Evolutionary conservation across 2,329 filamentous ascomycete species (phyloP), one percentile per base, ranked within the genome.

Genomic region (Colletotrichum neosansevieriae): DNA sequence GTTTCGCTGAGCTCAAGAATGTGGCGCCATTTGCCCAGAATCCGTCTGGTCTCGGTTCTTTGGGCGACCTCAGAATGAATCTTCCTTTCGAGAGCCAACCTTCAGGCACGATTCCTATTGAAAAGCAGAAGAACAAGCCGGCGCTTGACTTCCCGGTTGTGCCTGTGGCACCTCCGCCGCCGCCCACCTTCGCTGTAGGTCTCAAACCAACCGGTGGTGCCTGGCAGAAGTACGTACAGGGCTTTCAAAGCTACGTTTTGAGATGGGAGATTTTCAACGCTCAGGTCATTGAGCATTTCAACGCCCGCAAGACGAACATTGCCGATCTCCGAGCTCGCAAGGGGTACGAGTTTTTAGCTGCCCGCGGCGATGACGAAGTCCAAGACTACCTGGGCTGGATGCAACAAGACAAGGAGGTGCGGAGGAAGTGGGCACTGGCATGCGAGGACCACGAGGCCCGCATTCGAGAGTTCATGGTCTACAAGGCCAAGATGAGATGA

Each of bases 391-490:
- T 88, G 66, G 80, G 79, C 42, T 88, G 86, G 75, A 78, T 91
- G 63, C 85, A 86, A 71, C 87, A 92, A 76, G 92, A 94, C 74
- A 85, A 88, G 71, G 81, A 82, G 54, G 86, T 92, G 5, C 82
- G 89, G 63, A 82, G 83, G 73, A 84, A 85, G 63, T 93, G 91
- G 90, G 79, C 79, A 34, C 76, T 84, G 9, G 87, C 87, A 7
- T 88, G 86, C 69, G 85, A 88, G 49, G 84, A 84, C 68, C 91
- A 94, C 74, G 84, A 87, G 65, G 77, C 82, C 64, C 84, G 85
- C 10, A 79, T 93, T 64, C 81, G 84, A 71, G 85, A 88, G 71
- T 92, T 89, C 74, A 81, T 85, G 77, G 82, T 76, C 32, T 81
- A 82, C 68, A 78, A 81, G 67, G 78, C 81, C 44, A 81, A 78